Base-by-base conservation (phyloP, 1,284 basidiomycete genomes). In the Amylostereum areolatum region DNA sequence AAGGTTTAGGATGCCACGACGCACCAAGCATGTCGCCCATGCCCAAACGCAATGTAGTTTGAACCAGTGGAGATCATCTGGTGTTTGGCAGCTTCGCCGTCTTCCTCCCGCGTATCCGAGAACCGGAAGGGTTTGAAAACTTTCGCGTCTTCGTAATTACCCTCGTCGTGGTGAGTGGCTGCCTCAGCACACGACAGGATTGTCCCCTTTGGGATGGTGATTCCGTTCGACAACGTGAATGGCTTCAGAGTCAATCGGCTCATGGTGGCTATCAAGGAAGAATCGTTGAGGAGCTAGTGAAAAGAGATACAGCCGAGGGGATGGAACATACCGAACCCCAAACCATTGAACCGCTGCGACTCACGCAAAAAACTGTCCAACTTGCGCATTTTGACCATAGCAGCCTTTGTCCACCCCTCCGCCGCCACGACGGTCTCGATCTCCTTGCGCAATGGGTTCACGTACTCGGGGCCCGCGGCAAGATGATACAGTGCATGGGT, bases 121-220 rank as follows among this genome's bases (percentile, higher is more conserved):
- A 77, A 80, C 18, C 75, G 68, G 54, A 75, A 75, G 1, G 72
- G 61, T 51, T 75, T 56, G 56, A 75, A 78, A 9, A 56, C 61
- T n/a, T 62, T 47, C 5, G 74, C 65, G 39, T 72, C 61, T 11
- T 63, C 57, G 55, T 77, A 77, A 34, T 67, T 57, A 25, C 65
- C 56, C 33, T 69, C 65, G 55, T 78, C 68, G 50, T 53, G 60
- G 57, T 77, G 75, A 27, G 70, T 64, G 1, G 68, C 64, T n/a
- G 60, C 60, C 49, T 72, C 61, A 42, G 75, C 71, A 2, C 71
- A 66, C 3, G 67, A 65, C 44, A 77, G 59, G 46, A 70, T 61
- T 42, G 69, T 68, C 5, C 73, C 74, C 9, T 66, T 59, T 2
- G 76, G 75, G 28, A 79, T 58, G 45, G 62, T 56, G 6, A 66